Evolutionary conservation across 202 grass and related monocot genomes (phyloP), one percentile per base, ranked within the genome.

Genomic region (Hordeum pubiflorum): DNA sequence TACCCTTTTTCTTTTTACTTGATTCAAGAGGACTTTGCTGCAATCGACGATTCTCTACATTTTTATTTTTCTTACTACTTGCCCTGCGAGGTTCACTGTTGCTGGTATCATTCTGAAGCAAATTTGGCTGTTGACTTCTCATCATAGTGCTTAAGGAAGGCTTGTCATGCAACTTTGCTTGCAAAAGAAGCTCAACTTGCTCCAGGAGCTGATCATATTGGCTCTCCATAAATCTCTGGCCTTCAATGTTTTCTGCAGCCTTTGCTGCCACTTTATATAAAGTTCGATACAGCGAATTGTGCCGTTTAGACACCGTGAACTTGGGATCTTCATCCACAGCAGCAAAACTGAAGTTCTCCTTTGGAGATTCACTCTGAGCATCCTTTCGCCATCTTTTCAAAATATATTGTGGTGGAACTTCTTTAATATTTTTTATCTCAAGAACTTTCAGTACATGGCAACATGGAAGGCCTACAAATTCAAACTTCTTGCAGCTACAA

Each of bases 321-420:
- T 77, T 92, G 21, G 85, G 87, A 76, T 91, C 85, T 79, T 87
- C 89, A 31, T 94, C 91, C 44, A 79, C 72, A 63, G 81, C 21
- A 11, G 34, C 68, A 82, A 85, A 90, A 32, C 80, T 75, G 58
- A 83, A 77, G 80, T 82, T 97, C 81, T 88, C 86, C 54, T 75
- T 81, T 54, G 74, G n/a, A 62, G 83, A 74, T 72, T 89, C 89
- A 72, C 75, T 89, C 63, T 90, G 88, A 44, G 94, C 94, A 88
- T 94, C 91, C 66, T 90, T 97, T 75, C 87, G 75, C 91, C 94
- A 97, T 84, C 91, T 97, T 78, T 94, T 89, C 83, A 97, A 81
- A 63, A 94, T 84, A 77, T 97, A 94, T 48, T 92, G 89, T 41
- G 48, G 74, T 79, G 91, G 94, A 69, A 97, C 87, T 84, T 97